phyloP scores from a whole-genome alignment of 805 yeast species.

The Hanseniaspora taiwanica region DNA sequence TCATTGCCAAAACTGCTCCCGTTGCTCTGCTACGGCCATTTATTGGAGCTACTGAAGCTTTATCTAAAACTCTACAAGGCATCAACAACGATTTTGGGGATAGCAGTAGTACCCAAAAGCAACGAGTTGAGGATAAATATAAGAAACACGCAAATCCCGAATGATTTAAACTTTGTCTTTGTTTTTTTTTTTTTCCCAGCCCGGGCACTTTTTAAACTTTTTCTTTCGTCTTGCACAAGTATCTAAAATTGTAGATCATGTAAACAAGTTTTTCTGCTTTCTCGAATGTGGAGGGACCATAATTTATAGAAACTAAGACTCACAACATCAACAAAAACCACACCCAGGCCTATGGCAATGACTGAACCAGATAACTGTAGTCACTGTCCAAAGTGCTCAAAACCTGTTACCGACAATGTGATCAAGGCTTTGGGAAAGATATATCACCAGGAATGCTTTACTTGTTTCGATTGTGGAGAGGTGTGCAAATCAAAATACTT shows the following conservation, averaged over 20 bases:
- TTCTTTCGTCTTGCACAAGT: no score
- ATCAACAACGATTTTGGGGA: constrained; percentile 71
- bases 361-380: constrained; percentile 12
- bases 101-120: constrained; percentile 42
- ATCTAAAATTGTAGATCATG: no score
- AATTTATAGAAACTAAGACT: no score
- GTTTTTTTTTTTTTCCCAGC: no score
- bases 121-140: constrained; percentile 54
- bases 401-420: constrained; percentile 54
- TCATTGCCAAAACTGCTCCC: constrained; percentile 67
- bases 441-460: constrained; percentile 79
- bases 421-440: constrained; percentile 73
- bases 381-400: constrained; percentile 39
- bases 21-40: constrained; percentile 69
- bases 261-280: no score
- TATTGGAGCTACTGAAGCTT: constrained; percentile 86
- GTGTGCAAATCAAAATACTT: constrained; percentile 81
- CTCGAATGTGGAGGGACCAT: no score
- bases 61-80: constrained; percentile 73
- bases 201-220: no score
- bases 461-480: constrained; percentile 71
- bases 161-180: no score
- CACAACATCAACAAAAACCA: no score
- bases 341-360: background rate
- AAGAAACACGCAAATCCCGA: no score